These are phyloP conservation scores for Cyclocybe aegerita DNA, from an alignment of 768 basidiomycete species.

Conservation along the genomic window DNA sequence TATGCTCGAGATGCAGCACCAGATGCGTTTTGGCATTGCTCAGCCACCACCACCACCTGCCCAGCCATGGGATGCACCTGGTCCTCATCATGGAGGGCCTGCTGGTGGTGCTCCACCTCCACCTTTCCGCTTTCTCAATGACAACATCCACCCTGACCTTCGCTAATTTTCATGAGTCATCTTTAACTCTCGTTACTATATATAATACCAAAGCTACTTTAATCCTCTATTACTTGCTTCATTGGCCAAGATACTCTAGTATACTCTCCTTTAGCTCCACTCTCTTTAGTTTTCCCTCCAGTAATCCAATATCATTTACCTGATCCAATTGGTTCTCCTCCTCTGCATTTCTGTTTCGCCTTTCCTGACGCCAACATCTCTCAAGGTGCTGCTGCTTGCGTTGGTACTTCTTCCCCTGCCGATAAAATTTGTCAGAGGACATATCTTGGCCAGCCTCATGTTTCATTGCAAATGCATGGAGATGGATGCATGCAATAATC, in stretches of 20 bases:
- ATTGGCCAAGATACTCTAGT: conserved; percentile 6
- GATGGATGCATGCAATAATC: conserved; percentile 29
- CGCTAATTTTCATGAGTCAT: no score
- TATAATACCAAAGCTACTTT: background rate
- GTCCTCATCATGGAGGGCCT: background rate
- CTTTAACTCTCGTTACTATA: no score
- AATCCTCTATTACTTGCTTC: background rate
- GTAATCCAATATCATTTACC: conserved; percentile 10
- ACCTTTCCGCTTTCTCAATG: no score
- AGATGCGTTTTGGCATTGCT: conserved; percentile 3
- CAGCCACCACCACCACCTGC: background rate
- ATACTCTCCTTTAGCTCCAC: conserved; percentile 19
- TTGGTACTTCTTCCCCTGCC: conserved; percentile 1
- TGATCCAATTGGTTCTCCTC: conserved; percentile 7
- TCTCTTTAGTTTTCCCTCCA: conserved; percentile 18
- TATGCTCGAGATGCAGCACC: conserved; percentile 6
- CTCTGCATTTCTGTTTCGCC: background rate
- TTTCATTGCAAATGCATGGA: conserved; percentile 28
- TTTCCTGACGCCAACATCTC: conserved; percentile 2
- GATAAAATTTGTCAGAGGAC: conserved; percentile 7
- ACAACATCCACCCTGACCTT: no score
- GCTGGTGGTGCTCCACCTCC: no score
- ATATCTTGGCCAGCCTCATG: conserved; percentile 15
- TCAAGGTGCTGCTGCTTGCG: background rate
- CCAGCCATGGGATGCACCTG: background rate